Evolutionary conservation across 2,329 filamentous ascomycete species (phyloP), one percentile per base, ranked within the genome.

Genomic region (Calonectria montana): DNA sequence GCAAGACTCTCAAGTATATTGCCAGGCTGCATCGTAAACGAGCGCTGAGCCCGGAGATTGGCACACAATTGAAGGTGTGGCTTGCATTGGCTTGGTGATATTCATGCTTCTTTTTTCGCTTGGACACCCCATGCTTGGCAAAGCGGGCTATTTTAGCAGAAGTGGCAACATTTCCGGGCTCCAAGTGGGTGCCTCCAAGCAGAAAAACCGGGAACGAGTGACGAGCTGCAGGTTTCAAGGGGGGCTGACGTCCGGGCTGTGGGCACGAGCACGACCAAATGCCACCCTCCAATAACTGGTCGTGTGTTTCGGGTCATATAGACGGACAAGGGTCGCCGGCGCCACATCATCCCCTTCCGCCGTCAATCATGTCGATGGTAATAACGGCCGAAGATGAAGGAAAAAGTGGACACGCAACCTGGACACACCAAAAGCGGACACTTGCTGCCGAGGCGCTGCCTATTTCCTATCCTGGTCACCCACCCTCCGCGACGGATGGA

Each of bases 81-180:
- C 53, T 59, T 59, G 53, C 31, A n/a, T 21, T 23, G n/a, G 43
- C 43, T 21, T 13, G 6, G 18, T 23, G 12, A 59, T 16, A 59
- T 59, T 59, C 53, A 59, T 59, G 53, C 53, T 59, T 59, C 31
- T 59, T 59, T 59, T 59, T 27, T 47, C n/a, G 13, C 31, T 21
- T 21, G 21, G 4, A 23, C 5, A 37, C 13, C 48, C 48, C 21
- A 25, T 59, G 31, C 53, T 39, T 39, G 53, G 31, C 13, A 13
- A 2, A 23, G 12, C 25, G n/a, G 37, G 53, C 23, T 23, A 16
- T 13, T 21, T 18, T 27, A 35, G 31, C 53, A 37, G 53, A 59
- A 16, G 35, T 35, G 53, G 53, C 37, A 25, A 39, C 21, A 21
- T 5, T 37, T 18, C 53, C 53, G 13, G 21, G n/a, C 2, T 8